Evolutionary conservation across 2,329 filamentous ascomycete genomes (phyloP).

Genomic region (Colletotrichum magnum): DNA sequence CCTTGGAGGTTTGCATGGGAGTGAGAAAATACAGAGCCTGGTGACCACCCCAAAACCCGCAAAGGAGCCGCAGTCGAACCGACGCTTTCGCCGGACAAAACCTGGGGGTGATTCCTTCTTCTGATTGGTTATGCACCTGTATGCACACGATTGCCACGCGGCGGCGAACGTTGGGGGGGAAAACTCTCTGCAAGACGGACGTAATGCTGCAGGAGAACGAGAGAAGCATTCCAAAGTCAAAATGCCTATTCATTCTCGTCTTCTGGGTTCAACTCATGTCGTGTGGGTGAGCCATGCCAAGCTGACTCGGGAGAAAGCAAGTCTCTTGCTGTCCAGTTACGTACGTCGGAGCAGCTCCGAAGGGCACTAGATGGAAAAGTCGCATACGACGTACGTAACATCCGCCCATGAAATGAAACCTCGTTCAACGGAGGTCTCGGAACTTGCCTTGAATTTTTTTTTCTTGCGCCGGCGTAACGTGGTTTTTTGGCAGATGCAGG

Average conservation of each 20-base stretch:
- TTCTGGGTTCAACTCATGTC: conserved; percentile 9
- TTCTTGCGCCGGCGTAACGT: conserved; percentile 22
- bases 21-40: background rate
- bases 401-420: too few species aligned
- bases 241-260: too few species aligned
- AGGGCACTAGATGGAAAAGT: background rate
- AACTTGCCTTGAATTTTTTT: conserved; percentile 25
- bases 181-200: conserved; percentile 8
- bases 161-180: background rate
- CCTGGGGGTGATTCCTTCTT: background rate
- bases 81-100: conserved; percentile 30
- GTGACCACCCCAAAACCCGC: conserved; percentile 1
- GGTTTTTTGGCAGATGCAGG: conserved; percentile 17
- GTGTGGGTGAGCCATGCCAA: too few species aligned
- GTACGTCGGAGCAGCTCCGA: conserved; percentile 18
- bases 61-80: conserved; percentile 35
- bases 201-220: conserved; percentile 2
- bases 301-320: conserved; percentile 21
- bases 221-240: conserved; percentile 9
- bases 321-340: background rate
- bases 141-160: conserved; percentile 15
- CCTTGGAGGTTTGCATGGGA: conserved; percentile 2
- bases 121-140: background rate
- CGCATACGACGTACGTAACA: too few species aligned
- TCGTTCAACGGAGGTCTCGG: conserved; percentile 17